phyloP scores from a whole-genome alignment of 306 rosid genomes.

The Dryas drummondii region DNA sequence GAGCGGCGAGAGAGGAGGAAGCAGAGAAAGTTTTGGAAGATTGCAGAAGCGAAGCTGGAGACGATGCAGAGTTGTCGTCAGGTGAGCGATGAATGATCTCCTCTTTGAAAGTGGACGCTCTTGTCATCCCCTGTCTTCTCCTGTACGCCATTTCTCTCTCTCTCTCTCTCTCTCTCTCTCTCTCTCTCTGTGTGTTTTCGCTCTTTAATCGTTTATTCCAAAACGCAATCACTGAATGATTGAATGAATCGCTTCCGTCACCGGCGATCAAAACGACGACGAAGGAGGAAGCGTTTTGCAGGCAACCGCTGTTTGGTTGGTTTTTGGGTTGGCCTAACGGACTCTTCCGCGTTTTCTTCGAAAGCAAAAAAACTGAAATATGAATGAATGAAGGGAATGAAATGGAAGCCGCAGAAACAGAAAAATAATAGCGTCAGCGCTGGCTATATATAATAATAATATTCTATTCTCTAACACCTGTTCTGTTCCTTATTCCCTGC shows the following conservation, averaged over 20 bases:
- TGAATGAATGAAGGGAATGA: not conserved
- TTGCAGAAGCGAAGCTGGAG: constrained; percentile 28
- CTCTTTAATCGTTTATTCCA: too few species aligned
- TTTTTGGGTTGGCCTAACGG: constrained; percentile 2
- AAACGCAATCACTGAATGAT: not conserved
- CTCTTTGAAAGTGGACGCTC: constrained; percentile 79
- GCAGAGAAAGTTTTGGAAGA: constrained; percentile 35
- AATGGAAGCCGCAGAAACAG: constrained; percentile 2
- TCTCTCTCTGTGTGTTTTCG: too few species aligned
- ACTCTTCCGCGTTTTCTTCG: constrained; percentile 21
- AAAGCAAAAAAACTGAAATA: constrained; percentile 11
- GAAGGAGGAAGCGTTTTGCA: not conserved
- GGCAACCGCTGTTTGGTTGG: not conserved
- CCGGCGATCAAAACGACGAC: constrained; percentile 9
- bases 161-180: not conserved
- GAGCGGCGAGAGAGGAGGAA: constrained; percentile 63
- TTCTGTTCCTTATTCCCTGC: not conserved
- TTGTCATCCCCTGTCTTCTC: constrained; percentile 74
- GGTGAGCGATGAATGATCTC: constrained; percentile 50
- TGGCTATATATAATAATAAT: not conserved
- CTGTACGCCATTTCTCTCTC: constrained; percentile 70
- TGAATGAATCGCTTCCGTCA: not conserved
- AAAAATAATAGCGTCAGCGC: not conserved
- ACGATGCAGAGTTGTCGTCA: constrained; percentile 24
- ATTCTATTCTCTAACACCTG: not conserved